Conservation (phyloP, 306 rosid species). For the Vigna trinervia region DNA sequence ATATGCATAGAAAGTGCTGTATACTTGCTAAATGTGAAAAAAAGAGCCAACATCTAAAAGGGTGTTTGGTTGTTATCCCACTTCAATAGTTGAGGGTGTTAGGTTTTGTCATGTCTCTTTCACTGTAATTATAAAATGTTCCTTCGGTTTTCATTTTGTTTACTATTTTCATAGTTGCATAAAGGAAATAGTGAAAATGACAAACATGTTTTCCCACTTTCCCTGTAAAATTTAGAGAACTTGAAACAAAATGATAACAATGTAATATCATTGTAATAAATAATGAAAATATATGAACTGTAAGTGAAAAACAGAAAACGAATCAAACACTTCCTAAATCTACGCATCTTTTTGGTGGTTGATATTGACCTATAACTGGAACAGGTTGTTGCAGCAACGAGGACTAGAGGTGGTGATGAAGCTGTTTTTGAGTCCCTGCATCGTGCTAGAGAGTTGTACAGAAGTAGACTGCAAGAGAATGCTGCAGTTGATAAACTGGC, state of each 20-base stretch:
- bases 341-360: slow-evolving; percentile 11
- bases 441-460: slow-evolving; percentile 85
- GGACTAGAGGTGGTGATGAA: slow-evolving; percentile 84
- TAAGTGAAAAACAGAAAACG: not conserved
- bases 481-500: slow-evolving; percentile 84
- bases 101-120: slow-evolving; percentile 8
- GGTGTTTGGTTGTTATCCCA: slow-evolving; percentile 25
- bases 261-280: not conserved
- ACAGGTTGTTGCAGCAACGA: slow-evolving; percentile 83
- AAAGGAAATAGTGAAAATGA: not conserved
- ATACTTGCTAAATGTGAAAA: slow-evolving; percentile 25
- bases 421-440: slow-evolving; percentile 79
- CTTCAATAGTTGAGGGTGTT: slow-evolving; percentile 3
- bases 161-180: not conserved
- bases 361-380: slow-evolving; percentile 38
- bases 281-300: not conserved
- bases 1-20: not conserved
- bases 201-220: not conserved
- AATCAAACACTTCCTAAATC: not conserved
- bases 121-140: not conserved
- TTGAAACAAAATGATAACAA: not conserved
- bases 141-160: not conserved
- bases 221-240: not conserved
- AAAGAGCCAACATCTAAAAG: not conserved
- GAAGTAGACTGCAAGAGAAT: slow-evolving; percentile 71